Conservation (phyloP, 345 rosid species). For the Gossypioides kirkii region DNA sequence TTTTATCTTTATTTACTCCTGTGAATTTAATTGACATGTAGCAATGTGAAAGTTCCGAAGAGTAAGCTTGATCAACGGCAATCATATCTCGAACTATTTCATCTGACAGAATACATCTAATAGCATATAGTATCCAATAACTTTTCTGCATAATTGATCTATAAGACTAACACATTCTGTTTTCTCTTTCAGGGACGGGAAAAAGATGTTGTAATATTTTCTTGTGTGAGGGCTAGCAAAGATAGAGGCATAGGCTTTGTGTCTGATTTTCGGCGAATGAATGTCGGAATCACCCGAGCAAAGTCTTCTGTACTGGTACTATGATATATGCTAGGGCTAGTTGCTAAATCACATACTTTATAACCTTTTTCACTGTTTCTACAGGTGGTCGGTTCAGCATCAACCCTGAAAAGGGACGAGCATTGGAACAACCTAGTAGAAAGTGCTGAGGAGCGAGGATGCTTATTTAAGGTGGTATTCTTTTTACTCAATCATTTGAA, state of each 20-base stretch:
- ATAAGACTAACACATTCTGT: neutral
- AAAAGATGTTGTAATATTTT: constrained; percentile 87
- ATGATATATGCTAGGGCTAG: neutral
- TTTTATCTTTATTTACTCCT: neutral
- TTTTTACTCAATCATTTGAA: neutral
- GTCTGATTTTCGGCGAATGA: constrained; percentile 85
- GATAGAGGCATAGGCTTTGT: constrained; percentile 74
- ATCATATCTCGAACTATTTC: neutral
- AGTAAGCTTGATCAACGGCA: neutral
- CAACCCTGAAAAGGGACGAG: constrained; percentile 59
- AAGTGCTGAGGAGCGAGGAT: constrained; percentile 62
- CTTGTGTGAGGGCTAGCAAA: constrained; percentile 84
- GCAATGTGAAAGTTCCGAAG: neutral
- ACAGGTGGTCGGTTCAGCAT: constrained; percentile 90
- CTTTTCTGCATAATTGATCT: neutral
- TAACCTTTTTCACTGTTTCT: constrained; percentile 13
- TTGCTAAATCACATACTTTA: neutral
- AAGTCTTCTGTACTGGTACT: constrained; percentile 84
- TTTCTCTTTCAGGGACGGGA: constrained; percentile 71
- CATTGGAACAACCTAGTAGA: constrained; percentile 76
- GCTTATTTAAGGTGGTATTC: constrained; percentile 54
- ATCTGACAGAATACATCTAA: neutral
- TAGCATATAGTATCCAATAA: neutral
- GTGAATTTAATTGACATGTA: neutral
- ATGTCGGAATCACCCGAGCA: constrained; percentile 91